phyloP scores from a whole-genome alignment of 1,139 yeast species.

The Pichia sp. region DNA sequence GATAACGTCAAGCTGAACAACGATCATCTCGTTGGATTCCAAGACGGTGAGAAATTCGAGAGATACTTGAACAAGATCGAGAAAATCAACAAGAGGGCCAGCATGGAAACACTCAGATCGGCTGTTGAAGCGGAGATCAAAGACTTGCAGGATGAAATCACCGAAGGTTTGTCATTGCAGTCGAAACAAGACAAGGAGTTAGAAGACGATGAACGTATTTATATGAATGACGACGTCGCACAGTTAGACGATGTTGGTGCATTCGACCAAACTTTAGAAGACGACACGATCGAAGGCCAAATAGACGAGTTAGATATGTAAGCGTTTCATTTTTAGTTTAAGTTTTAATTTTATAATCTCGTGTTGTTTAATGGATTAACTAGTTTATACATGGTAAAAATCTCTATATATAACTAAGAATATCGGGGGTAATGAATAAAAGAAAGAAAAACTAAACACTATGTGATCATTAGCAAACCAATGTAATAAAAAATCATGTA shows the following conservation, averaged over 20 bases:
- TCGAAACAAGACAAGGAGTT: constrained; percentile 9
- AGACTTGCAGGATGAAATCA: background rate
- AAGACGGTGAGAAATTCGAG: constrained; percentile 26
- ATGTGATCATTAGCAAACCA: constrained; percentile 8
- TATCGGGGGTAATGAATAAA: background rate
- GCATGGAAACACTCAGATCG: background rate
- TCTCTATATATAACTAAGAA: background rate
- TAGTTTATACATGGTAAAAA: too few species aligned
- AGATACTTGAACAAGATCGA: constrained; percentile 21
- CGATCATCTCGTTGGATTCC: constrained; percentile 24
- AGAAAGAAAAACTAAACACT: background rate
- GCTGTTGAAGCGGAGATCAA: background rate
- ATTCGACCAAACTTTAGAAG: constrained; percentile 2
- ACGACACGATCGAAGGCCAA: constrained; percentile 12
- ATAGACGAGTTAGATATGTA: constrained; percentile 14
- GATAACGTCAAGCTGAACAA: background rate
- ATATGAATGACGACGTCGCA: background rate
- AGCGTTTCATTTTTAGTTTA: too few species aligned
- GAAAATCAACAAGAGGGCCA: background rate
- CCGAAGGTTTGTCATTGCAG: constrained; percentile 8
- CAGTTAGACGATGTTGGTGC: constrained; percentile 1
- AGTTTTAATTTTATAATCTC: too few species aligned
- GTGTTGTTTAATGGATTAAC: too few species aligned
- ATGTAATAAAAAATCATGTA: constrained; percentile 1
- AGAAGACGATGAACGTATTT: constrained; percentile 2